These are phyloP conservation scores for Epichloe brachyelytri DNA, from an alignment of 2,329 filamentous ascomycete genomes.

Conservation along the genomic window DNA sequence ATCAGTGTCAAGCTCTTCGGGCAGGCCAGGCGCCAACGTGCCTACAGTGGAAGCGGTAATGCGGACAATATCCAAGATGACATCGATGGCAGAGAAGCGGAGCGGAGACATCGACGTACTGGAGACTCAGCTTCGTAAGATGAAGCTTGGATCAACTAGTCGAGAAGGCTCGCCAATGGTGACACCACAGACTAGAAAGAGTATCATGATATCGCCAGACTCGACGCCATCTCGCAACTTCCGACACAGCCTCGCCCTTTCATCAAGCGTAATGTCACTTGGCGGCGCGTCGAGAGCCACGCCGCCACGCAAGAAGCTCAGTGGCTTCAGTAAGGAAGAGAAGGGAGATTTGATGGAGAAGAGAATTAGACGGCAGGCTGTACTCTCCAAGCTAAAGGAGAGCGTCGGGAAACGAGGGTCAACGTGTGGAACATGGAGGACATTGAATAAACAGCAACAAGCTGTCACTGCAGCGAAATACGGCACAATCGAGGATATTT, in stretches of 20 bases:
- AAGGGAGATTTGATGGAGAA: constrained; percentile 43
- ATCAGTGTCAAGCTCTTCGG: constrained; percentile 36
- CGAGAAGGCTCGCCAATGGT: constrained; percentile 30
- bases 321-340: constrained; percentile 46
- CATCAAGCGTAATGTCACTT: constrained; percentile 26
- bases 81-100: constrained; percentile 78
- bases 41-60: constrained; percentile 89
- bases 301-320: constrained; percentile 47
- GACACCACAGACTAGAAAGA: constrained; percentile 25
- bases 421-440: constrained; percentile 38
- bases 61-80: constrained; percentile 87
- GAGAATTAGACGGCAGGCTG: constrained; percentile 37
- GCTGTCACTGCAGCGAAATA: background rate
- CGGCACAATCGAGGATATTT: background rate
- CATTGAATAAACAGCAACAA: constrained; percentile 22
- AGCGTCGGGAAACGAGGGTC: constrained; percentile 35
- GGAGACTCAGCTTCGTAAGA: constrained; percentile 70
- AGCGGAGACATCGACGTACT: constrained; percentile 84
- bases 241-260: constrained; percentile 26
- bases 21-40: constrained; percentile 34
- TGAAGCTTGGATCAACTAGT: constrained; percentile 39
- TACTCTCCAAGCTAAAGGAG: constrained; percentile 37
- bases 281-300: constrained; percentile 26
- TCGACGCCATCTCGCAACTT: constrained; percentile 27
- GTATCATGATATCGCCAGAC: constrained; percentile 31